Percentiles rank a stretch among this genome's conserved stretches.
These are phyloP conservation scores for Helminthosporium solani DNA, from an alignment of 2,329 filamentous ascomycete species.

Conservation along the genomic window DNA sequence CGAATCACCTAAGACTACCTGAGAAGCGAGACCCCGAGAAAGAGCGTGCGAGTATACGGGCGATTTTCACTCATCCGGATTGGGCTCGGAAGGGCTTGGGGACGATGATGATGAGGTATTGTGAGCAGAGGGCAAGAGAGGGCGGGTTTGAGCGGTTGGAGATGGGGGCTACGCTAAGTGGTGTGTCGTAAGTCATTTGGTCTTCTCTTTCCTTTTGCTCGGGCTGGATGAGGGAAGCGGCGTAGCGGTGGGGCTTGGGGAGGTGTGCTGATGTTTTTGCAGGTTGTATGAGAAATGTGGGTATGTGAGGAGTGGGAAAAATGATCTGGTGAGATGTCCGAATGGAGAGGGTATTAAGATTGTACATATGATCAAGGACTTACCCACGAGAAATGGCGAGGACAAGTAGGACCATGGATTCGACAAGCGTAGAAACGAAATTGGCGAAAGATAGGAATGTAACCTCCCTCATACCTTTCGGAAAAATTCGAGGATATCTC, in stretches of 20 bases:
- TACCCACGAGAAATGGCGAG: slow-evolving; percentile 1
- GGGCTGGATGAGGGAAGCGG: background rate
- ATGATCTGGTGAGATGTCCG: slow-evolving; percentile 34
- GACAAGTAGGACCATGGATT: background rate
- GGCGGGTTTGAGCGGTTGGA: slow-evolving; percentile 34
- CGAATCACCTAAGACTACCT: slow-evolving; percentile 25
- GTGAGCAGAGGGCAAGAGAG: slow-evolving; percentile 28
- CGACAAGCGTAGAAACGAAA: no score
- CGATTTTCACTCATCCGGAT: slow-evolving; percentile 38
- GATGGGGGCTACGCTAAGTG: slow-evolving; percentile 40
- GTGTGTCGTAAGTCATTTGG: slow-evolving; percentile 19
- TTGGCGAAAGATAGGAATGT: no score
- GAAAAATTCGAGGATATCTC: no score
- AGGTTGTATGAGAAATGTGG: slow-evolving; percentile 38
- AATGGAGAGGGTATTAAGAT: slow-evolving; percentile 37
- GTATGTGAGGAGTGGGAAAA: slow-evolving; percentile 36
- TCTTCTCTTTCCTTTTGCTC: background rate
- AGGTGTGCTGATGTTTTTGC: background rate
- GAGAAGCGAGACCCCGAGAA: slow-evolving; percentile 27
- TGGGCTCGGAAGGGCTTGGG: slow-evolving; percentile 19
- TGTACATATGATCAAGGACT: slow-evolving; percentile 39
- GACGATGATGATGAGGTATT: slow-evolving; percentile 43
- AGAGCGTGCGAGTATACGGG: slow-evolving; percentile 37
- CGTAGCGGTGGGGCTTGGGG: background rate
- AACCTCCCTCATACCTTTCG: no score